Percentiles rank a stretch among this genome's conserved stretches.
These are phyloP conservation scores for Hymenoscyphus repandus DNA, from an alignment of 2,329 filamentous ascomycete species.

Conservation along the genomic window DNA sequence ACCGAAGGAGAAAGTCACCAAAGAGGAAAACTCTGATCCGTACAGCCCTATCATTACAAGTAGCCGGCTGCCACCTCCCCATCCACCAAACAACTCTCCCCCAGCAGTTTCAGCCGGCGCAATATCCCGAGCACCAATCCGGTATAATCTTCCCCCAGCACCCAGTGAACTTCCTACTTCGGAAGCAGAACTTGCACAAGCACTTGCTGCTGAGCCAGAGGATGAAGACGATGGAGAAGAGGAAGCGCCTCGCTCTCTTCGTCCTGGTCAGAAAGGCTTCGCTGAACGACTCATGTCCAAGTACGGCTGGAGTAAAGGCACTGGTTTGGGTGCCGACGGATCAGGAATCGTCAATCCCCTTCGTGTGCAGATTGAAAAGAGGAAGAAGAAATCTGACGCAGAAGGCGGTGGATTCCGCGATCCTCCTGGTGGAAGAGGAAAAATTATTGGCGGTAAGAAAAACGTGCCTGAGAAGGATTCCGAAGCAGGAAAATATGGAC, in stretches of 20 bases:
- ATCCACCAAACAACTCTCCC: slow-evolving; percentile 29
- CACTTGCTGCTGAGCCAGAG: slow-evolving; percentile 34
- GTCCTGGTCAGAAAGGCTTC: slow-evolving; percentile 78
- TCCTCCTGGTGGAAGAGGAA: slow-evolving; percentile 54
- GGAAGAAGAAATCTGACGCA: slow-evolving; percentile 71
- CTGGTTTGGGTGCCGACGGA: slow-evolving; percentile 76
- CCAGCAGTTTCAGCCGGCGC: slow-evolving; percentile 41
- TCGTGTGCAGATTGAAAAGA: slow-evolving; percentile 78
- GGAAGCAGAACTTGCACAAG: slow-evolving; percentile 45
- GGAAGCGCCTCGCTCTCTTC: slow-evolving; percentile 49
- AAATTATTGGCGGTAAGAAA: slow-evolving; percentile 73
- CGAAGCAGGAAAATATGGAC: slow-evolving; percentile 55
- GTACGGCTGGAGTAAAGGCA: slow-evolving; percentile 87
- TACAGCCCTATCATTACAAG: slow-evolving; percentile 13
- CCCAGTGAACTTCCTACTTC: slow-evolving; percentile 47
- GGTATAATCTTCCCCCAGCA: slow-evolving; percentile 55
- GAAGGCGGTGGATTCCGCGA: slow-evolving; percentile 74
- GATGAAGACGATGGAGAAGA: slow-evolving; percentile 34
- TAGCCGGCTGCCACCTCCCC: slow-evolving; percentile 23
- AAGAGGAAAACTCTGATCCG: slow-evolving; percentile 10
- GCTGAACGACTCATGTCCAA: slow-evolving; percentile 86
- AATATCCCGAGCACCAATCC: slow-evolving; percentile 74
- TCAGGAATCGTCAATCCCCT: slow-evolving; percentile 83
- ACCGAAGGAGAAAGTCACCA: neutral
- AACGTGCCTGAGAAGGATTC: slow-evolving; percentile 37